Percentiles rank a stretch among this genome's conserved stretches.
phyloP scores from a whole-genome alignment of 2,329 filamentous ascomycete species.

The Stagonosporopsis chrysanthemi region DNA sequence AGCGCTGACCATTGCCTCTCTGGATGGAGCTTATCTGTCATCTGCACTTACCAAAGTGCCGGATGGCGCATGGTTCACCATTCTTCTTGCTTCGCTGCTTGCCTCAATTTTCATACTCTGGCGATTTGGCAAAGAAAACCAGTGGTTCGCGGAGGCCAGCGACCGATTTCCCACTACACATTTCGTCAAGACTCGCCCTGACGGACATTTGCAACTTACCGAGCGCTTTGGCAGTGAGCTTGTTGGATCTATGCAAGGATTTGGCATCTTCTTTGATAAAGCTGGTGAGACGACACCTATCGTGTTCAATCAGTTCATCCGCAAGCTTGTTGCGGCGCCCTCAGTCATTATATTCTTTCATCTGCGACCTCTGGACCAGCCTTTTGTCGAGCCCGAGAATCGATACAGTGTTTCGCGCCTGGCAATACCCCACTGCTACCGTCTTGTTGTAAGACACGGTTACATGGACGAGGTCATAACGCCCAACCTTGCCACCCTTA shows the following conservation, averaged over 20 bases:
- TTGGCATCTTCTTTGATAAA: conserved; percentile 83
- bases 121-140: conserved; percentile 80
- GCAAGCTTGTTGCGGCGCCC: conserved; percentile 72
- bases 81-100: conserved; percentile 69
- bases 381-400: conserved; percentile 53
- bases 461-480: conserved; percentile 76
- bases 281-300: conserved; percentile 69
- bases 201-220: conserved; percentile 49
- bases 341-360: conserved; percentile 77
- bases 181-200: conserved; percentile 48
- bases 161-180: conserved; percentile 61
- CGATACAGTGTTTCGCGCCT: conserved; percentile 58
- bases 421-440: conserved; percentile 69
- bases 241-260: conserved; percentile 56
- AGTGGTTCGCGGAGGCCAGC: conserved; percentile 73
- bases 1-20: conserved; percentile 68
- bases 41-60: conserved; percentile 76
- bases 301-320: conserved; percentile 75
- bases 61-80: conserved; percentile 79
- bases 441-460: conserved; percentile 73
- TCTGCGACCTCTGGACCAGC: conserved; percentile 67
- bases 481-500: conserved; percentile 62
- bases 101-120: conserved; percentile 74
- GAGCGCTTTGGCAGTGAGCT: conserved; percentile 47
- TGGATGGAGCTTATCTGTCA: conserved; percentile 75